phyloP scores from a whole-genome alignment of 2,329 filamentous ascomycete genomes.

The Lasiodiplodia theobromae region DNA sequence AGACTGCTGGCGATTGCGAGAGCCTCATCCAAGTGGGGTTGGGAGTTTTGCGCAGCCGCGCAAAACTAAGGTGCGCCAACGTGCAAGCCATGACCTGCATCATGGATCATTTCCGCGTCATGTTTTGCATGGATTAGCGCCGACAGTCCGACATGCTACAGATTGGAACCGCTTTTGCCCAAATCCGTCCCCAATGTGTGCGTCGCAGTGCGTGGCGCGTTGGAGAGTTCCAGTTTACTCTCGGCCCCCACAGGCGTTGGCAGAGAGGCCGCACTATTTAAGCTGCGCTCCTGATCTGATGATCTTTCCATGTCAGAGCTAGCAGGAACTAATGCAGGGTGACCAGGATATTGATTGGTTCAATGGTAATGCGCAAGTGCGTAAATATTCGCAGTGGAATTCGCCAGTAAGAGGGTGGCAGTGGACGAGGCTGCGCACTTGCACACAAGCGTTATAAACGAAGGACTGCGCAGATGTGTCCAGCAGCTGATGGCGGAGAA shows the following conservation, averaged over 20 bases:
- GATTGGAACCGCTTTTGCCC: neutral
- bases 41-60: slow-evolving; percentile 5
- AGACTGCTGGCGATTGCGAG: neutral
- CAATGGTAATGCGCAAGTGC: neutral
- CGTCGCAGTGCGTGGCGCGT: neutral
- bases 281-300: neutral
- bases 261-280: neutral
- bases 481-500: neutral
- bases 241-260: neutral
- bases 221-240: neutral
- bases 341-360: neutral
- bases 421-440: neutral
- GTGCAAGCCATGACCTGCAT: neutral
- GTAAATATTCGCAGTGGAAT: neutral
- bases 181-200: neutral
- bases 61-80: slow-evolving; percentile 1
- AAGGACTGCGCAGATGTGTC: neutral
- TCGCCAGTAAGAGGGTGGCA: neutral
- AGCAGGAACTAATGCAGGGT: neutral
- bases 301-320: neutral
- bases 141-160: neutral
- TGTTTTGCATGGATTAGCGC: neutral
- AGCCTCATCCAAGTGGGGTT: neutral
- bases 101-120: neutral
- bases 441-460: neutral